Evolutionary conservation across 306 rosid genomes (phyloP).

Genomic region (Trifolium pratense): DNA sequence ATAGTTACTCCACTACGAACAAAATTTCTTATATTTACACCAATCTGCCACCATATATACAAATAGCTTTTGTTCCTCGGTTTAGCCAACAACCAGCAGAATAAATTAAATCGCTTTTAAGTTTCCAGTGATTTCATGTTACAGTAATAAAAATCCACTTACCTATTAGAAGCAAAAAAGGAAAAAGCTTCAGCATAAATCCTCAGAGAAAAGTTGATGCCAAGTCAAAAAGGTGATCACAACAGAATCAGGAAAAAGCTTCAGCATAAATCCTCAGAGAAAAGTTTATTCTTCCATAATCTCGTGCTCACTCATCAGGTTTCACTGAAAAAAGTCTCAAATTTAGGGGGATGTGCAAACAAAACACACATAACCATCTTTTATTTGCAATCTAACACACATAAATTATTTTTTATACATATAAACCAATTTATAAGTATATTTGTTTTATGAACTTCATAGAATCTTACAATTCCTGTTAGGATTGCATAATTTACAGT

Average conservation of each 20-base stretch:
- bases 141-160: constrained; percentile 18
- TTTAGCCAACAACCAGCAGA: constrained; percentile 23
- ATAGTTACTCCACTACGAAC: constrained; percentile 17
- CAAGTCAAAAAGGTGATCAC: constrained; percentile 21
- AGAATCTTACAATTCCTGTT: too few species aligned
- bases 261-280: constrained; percentile 34
- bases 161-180: background rate
- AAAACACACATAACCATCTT: background rate
- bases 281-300: constrained; percentile 32
- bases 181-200: too few species aligned
- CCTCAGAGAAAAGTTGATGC: background rate
- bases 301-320: constrained; percentile 44
- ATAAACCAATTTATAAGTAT: too few species aligned
- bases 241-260: constrained; percentile 18
- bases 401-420: background rate
- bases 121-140: constrained; percentile 21
- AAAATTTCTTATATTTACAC: constrained; percentile 36
- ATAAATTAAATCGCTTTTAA: background rate
- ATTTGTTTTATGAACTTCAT: too few species aligned
- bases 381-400: constrained; percentile 17
- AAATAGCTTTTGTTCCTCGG: constrained; percentile 13
- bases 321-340: constrained; percentile 40
- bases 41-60: constrained; percentile 33
- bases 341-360: constrained; percentile 35
- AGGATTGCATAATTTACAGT: too few species aligned